A percentile compares a stretch with the other conserved stretches of the same genome.
Conservation (phyloP, 805 yeast genomes). For the Zygosaccharomyces bailii region DNA sequence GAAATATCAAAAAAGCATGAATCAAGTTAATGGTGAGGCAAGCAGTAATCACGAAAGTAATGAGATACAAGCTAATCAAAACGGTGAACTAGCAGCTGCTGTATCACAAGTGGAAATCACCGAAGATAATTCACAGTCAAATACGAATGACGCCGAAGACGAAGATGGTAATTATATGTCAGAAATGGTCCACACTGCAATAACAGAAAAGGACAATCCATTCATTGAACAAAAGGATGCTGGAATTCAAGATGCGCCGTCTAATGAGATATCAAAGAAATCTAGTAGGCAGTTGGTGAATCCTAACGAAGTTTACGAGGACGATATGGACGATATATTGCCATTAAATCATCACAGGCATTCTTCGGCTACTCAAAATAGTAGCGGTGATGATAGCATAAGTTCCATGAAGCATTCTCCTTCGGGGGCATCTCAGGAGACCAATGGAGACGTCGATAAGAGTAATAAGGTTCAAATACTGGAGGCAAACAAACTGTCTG, state of each 20-base stretch:
- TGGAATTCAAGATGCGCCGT: neutral
- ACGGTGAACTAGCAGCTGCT: neutral
- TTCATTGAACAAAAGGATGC: constrained; percentile 19
- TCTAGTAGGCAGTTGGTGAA: constrained; percentile 9
- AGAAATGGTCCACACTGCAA: constrained; percentile 27
- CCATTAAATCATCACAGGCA: constrained; percentile 8
- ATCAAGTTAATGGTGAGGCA: constrained; percentile 1
- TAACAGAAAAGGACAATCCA: constrained; percentile 32
- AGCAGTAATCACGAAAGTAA: neutral
- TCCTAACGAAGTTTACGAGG: constrained; percentile 30
- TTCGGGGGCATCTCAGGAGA: constrained; percentile 20
- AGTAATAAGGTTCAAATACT: constrained; percentile 22
- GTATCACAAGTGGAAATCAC: neutral
- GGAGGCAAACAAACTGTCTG: constrained; percentile 33
- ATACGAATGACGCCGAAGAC: neutral
- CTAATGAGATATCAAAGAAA: neutral
- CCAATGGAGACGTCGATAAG: constrained; percentile 14
- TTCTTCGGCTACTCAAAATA: constrained; percentile 11
- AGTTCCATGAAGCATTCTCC: constrained; percentile 22
- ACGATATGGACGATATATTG: constrained; percentile 25
- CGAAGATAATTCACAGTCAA: neutral
- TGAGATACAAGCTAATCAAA: neutral
- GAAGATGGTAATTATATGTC: constrained; percentile 4
- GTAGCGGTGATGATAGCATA: constrained; percentile 20
- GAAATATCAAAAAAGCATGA: constrained; percentile 1